A percentile compares a stretch with the other conserved stretches of the same genome.
phyloP scores from a whole-genome alignment of 2,329 filamentous ascomycete genomes.

The Ascochyta lentis region DNA sequence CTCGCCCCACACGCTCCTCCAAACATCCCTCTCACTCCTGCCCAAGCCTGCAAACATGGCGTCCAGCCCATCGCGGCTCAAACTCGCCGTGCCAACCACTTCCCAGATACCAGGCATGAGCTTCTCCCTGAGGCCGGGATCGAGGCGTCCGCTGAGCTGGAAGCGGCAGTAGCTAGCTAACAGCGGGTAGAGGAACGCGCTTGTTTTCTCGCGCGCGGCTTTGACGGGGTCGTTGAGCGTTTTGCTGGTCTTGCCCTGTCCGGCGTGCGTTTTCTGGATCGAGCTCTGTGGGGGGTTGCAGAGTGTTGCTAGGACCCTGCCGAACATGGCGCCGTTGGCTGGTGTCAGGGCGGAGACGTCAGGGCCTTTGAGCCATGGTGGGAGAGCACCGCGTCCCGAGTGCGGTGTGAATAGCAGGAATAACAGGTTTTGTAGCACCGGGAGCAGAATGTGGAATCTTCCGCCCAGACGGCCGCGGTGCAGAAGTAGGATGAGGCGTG shows the following conservation, averaged over 20 bases:
- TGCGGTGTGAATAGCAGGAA: constrained; percentile 62
- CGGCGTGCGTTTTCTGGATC: constrained; percentile 53
- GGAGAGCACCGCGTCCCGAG: constrained; percentile 35
- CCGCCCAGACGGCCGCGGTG: constrained; percentile 65
- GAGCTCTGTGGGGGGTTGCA: constrained; percentile 67
- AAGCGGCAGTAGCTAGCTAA: constrained; percentile 63
- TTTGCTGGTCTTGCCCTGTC: constrained; percentile 29
- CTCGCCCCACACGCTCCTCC: constrained; percentile 47
- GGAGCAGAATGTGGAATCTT: constrained; percentile 65
- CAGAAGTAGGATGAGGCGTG: constrained; percentile 61
- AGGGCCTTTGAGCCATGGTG: constrained; percentile 40
- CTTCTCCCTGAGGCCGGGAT: constrained; percentile 59
- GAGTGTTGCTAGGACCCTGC: constrained; percentile 64
- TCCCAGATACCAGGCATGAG: constrained; percentile 65
- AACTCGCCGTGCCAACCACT: constrained; percentile 38
- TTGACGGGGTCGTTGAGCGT: constrained; percentile 65
- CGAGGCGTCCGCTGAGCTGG: constrained; percentile 58
- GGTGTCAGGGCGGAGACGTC: constrained; percentile 39
- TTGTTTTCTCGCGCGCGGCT: constrained; percentile 63
- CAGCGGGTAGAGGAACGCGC: constrained; percentile 64
- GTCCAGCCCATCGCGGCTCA: constrained; percentile 41
- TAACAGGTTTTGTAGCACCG: constrained; percentile 62
- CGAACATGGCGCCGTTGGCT: constrained; percentile 58
- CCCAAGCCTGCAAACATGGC: constrained; percentile 49
- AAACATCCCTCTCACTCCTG: constrained; percentile 43